Evolutionary conservation across 2,329 filamentous ascomycete species (phyloP), one percentile per base, ranked within the genome.

Genomic region (Massarina eburnea): DNA sequence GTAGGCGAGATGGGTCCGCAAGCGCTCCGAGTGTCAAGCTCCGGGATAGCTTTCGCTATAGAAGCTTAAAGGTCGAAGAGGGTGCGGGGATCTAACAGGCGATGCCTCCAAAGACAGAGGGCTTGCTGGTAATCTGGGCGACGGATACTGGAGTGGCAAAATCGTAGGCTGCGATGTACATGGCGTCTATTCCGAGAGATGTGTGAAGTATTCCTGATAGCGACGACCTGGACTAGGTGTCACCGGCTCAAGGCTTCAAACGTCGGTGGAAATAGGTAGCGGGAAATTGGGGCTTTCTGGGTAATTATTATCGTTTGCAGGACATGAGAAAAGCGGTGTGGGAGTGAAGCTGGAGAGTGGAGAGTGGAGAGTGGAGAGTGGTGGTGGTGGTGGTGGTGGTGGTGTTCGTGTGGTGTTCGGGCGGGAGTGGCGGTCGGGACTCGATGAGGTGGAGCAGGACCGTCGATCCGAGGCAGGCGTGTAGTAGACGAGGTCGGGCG

Each of bases 121-220:
- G 57, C 68, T 71, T 72, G 69, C 66, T 68, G 66, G 65, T 66
- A 62, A 67, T 57, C 67, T 70, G 70, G 68, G 69, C 64, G 69
- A 71, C 69, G 62, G 59, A 71, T 70, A 72, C 70, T 71, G 70
- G 66, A 70, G 69, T 61, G 58, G 54, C 55, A 50, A 46, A 45
- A 52, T 57, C 52, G 58, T 57, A 55, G 52, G 58, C 56, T 57
- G 56, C 26, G 29, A 45, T 57, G 61, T 58, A 56, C 70, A 72
- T 72, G 59, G 59, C 67, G 68, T 57, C 54, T 53, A 44, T 54
- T 51, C 43, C 36, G 41, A 47, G 57, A 52, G 58, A 59, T 57
- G 49, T 49, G 51, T 21, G 51, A 64, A 59, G 58, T 50, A 57
- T 62, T 55, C 54, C 51, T 46, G 30, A 2, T 52, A 59, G 55